These are phyloP conservation scores for Exophiala sp. DNA, from an alignment of 2,329 filamentous ascomycete genomes.

Conservation along the genomic window DNA sequence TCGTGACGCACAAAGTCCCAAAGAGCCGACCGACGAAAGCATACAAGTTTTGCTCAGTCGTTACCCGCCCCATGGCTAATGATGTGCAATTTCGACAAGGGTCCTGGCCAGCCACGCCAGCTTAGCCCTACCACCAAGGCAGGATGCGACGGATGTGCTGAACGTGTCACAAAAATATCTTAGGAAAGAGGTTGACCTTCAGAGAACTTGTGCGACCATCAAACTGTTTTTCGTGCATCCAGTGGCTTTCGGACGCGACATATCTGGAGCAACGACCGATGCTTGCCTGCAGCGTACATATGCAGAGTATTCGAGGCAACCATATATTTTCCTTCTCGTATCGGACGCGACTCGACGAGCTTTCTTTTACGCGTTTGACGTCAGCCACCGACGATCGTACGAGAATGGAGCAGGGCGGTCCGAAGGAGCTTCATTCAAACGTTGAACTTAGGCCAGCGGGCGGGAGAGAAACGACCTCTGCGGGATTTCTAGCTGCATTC, in stretches of 20 bases:
- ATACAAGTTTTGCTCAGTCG: background rate
- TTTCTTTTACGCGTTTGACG: too few species aligned
- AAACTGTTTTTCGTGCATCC: too few species aligned
- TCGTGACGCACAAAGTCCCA: too few species aligned
- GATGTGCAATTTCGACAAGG: slow-evolving; percentile 6
- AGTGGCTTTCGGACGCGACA: background rate
- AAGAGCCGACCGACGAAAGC: background rate
- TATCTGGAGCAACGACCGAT: background rate
- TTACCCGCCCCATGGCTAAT: slow-evolving; percentile 17
- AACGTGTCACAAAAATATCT: background rate
- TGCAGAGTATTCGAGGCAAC: too few species aligned
- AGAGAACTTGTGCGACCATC: too few species aligned
- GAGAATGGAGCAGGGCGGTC: too few species aligned
- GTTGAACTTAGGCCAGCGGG: slow-evolving; percentile 2
- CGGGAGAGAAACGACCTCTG: slow-evolving; percentile 5
- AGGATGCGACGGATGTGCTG: slow-evolving; percentile 2
- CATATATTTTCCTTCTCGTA: too few species aligned
- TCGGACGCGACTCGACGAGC: too few species aligned
- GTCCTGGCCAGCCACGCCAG: background rate
- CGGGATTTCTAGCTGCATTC: slow-evolving; percentile 20
- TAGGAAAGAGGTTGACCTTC: too few species aligned
- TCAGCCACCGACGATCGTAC: too few species aligned
- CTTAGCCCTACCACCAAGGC: slow-evolving; percentile 1
- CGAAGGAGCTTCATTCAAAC: background rate
- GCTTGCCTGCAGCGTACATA: too few species aligned